Evolutionary conservation across 1,284 basidiomycete genomes (phyloP).

Genomic region (Exobasidium rhododendri): DNA sequence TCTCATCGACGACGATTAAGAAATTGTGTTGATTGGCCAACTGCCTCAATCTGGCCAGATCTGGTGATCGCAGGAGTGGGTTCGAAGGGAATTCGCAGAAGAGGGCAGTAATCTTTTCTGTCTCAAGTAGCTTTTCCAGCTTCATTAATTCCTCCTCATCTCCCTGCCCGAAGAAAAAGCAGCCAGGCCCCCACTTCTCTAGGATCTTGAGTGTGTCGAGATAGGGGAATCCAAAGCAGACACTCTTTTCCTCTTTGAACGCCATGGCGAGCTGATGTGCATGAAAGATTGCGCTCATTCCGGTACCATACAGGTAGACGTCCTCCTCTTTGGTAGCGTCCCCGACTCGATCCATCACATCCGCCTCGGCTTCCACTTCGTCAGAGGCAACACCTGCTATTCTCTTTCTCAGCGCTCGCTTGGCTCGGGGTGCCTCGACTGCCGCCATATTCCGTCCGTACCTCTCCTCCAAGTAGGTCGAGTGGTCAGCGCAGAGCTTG

Average conservation of each 20-base stretch:
- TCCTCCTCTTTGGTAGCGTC: constrained; percentile 65
- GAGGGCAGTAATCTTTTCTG: constrained; percentile 52
- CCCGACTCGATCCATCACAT: constrained; percentile 2
- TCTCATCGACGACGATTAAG: constrained; percentile 88
- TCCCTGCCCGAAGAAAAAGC: constrained; percentile 82
- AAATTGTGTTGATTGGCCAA: constrained; percentile 88
- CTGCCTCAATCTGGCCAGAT: constrained; percentile 72
- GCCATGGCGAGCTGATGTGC: constrained; percentile 71
- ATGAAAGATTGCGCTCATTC: constrained; percentile 91
- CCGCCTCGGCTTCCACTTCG: not conserved
- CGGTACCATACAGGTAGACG: constrained; percentile 80
- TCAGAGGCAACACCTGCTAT: constrained; percentile 66
- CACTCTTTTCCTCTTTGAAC: constrained; percentile 31
- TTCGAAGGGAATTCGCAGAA: constrained; percentile 90
- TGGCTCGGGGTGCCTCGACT: constrained; percentile 71
- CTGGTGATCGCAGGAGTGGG: constrained; percentile 78
- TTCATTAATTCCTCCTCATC: constrained; percentile 71
- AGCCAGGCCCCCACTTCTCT: constrained; percentile 94
- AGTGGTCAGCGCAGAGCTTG: constrained; percentile 57
- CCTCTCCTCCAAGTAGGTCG: constrained; percentile 77
- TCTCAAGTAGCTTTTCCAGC: constrained; percentile 62
- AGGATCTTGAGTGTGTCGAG: constrained; percentile 95
- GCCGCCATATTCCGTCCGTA: constrained; percentile 89
- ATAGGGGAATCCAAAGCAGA: constrained; percentile 76
- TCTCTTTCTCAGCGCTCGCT: constrained; percentile 77